These are phyloP conservation scores for Dalbergia cochinchinensis DNA, from an alignment of 306 rosid genomes.

Conservation along the genomic window DNA sequence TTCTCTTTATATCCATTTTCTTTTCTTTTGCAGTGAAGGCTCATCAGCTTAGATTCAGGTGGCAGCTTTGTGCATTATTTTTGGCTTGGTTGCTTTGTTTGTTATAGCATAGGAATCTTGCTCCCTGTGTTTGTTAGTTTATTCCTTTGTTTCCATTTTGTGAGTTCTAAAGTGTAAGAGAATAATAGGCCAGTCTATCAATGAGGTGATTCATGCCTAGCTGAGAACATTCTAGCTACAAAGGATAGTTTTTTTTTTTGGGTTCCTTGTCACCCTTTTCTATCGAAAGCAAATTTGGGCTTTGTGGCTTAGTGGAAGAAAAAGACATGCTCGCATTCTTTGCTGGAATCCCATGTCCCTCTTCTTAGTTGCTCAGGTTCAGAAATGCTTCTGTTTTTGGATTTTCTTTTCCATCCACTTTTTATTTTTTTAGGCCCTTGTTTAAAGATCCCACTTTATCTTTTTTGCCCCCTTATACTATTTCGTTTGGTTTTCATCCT, in stretches of 20 bases:
- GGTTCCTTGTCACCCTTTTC: conserved; percentile 18
- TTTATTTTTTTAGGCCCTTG: neutral
- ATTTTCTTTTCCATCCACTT: neutral
- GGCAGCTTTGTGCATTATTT: conserved; percentile 27
- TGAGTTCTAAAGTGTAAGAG: conserved; percentile 11
- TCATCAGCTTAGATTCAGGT: conserved; percentile 32
- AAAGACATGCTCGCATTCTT: conserved; percentile 16
- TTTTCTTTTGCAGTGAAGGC: conserved; percentile 27
- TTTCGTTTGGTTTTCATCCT: neutral
- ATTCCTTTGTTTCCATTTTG: neutral
- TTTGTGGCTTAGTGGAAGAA: conserved; percentile 24
- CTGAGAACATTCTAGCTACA: conserved; percentile 16
- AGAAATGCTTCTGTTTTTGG: neutral
- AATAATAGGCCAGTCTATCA: conserved; percentile 3
- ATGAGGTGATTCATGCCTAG: conserved; percentile 24
- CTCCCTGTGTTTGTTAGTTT: neutral
- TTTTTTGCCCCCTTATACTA: neutral
- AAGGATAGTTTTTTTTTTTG: conserved; percentile 42
- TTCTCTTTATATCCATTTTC: neutral
- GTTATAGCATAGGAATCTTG: conserved; percentile 2
- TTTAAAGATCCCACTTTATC: neutral
- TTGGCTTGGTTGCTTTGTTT: conserved; percentile 28
- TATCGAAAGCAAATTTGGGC: conserved; percentile 30
- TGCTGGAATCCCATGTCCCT: conserved; percentile 21
- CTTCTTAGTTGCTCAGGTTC: conserved; percentile 28